Conservation (phyloP, 106 monocot species). For the Dioscorea zingiberensis region DNA sequence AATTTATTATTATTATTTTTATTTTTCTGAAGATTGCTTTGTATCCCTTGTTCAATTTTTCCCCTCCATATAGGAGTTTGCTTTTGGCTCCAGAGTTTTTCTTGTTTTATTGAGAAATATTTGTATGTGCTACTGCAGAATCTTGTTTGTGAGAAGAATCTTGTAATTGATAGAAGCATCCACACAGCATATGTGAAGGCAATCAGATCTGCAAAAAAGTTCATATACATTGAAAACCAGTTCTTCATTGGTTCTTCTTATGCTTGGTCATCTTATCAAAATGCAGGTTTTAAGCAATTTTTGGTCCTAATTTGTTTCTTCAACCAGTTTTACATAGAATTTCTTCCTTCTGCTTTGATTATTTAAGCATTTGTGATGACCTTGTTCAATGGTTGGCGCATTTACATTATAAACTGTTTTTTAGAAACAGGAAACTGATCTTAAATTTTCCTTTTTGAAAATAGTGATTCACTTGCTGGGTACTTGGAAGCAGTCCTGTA, state of each 20-base stretch:
- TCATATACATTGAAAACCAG: constrained; percentile 46
- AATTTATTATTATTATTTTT: too few species aligned
- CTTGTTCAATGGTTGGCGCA: background rate
- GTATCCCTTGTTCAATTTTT: constrained; percentile 1
- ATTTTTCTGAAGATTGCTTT: too few species aligned
- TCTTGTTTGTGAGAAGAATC: constrained; percentile 30
- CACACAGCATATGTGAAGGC: constrained; percentile 33
- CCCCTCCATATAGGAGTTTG: constrained; percentile 1
- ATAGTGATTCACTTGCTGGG: too few species aligned
- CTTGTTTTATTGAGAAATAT: background rate
- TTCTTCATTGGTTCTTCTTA: constrained; percentile 37
- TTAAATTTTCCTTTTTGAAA: too few species aligned
- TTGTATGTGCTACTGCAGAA: constrained; percentile 7
- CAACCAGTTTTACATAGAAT: background rate
- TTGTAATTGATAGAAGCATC: constrained; percentile 32
- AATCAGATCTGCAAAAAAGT: constrained; percentile 35
- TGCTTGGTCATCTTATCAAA: constrained; percentile 26
- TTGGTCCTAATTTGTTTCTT: background rate
- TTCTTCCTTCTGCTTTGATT: background rate
- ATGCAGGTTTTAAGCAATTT: constrained; percentile 16
- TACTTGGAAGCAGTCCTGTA: too few species aligned
- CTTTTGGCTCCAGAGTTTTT: background rate
- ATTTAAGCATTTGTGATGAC: too few species aligned
- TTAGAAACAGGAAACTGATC: too few species aligned
- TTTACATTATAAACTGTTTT: background rate